Base-by-base conservation (phyloP, 108 stramenopile genomes). In the Nitzschia sp. region DNA sequence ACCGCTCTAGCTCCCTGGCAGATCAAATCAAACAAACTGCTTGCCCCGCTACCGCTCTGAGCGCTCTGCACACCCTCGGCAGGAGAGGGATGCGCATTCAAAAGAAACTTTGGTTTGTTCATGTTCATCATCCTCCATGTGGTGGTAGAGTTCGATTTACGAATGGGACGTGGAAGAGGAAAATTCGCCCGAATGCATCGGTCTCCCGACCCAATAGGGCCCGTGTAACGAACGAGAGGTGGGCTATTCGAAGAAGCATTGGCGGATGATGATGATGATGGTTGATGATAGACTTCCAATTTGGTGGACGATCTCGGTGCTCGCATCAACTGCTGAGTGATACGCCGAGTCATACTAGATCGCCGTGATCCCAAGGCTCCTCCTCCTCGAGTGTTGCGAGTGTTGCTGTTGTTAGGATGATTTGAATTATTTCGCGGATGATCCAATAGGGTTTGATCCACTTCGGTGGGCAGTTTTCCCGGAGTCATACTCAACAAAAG, bases 161-260 rank as follows among this genome's bases (percentile, higher is more conserved):
- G 47, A 11, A 59, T 34, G 0, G 85, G 85, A n/a, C 75, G 60
- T 11, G 85, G 78, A 35, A 87, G 63, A 2, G 90, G 86, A 60
- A 66, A 59, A 77, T 91, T 78, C 38, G 85, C 68, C 29, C 78
- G 78, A 58, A 91, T 71, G 63, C 84, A 87, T 25, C 86, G 84
- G 78, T 91, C 85, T 27, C 90, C 90, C 26, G 45, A 60, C 9
- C 90, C 90, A 44, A 87, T 76, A 19, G 36, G 31, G 38, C 86
- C 86, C 13, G 67, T 76, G 71, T 75, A 91, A 57, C 81, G 86
- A 71, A 86, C 45, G 8, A 76, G 33, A 23, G 46, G n/a, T 30
- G 56, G 0, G 44, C 57, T n/a, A n/a, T n/a, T n/a, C n/a, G n/a
- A n/a, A n/a, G n/a, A n/a, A n/a, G n/a, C n/a, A n/a, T n/a, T n/a